A percentile compares a stretch with the other conserved stretches of the same genome.
Conservation (phyloP, 2,329 filamentous ascomycete genomes). For the Sporothrix sp. region DNA sequence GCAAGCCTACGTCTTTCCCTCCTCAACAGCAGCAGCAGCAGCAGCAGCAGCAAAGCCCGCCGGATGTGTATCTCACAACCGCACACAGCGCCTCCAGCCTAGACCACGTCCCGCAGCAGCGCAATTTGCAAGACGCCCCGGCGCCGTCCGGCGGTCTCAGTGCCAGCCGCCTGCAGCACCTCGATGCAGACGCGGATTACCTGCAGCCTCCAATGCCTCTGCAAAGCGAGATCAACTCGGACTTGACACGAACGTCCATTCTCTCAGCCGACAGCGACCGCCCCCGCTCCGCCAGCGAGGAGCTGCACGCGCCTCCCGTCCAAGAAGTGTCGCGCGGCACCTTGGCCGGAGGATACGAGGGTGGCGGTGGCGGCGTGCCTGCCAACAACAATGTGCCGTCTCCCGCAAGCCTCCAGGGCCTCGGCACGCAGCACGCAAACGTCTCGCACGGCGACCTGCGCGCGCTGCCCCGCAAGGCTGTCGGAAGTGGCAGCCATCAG, state of each 20-base stretch:
- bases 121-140: neutral
- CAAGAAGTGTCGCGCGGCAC: slow-evolving; percentile 51
- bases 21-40: slow-evolving; percentile 42
- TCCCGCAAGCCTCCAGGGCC: slow-evolving; percentile 34
- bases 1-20: slow-evolving; percentile 20
- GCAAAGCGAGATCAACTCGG: slow-evolving; percentile 78
- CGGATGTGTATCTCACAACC: slow-evolving; percentile 11
- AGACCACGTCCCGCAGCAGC: neutral
- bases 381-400: slow-evolving; percentile 32
- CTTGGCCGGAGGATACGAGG: slow-evolving; percentile 48
- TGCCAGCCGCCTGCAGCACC: slow-evolving; percentile 41
- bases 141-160: slow-evolving; percentile 17
- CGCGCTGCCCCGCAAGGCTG: slow-evolving; percentile 39
- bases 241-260: slow-evolving; percentile 80
- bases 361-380: slow-evolving; percentile 33
- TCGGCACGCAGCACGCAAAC: slow-evolving; percentile 60
- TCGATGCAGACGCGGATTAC: slow-evolving; percentile 29
- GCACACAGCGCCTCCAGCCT: slow-evolving; percentile 11
- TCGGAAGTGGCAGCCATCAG: slow-evolving; percentile 16
- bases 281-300: slow-evolving; percentile 57
- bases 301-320: slow-evolving; percentile 41
- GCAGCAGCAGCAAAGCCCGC: slow-evolving; percentile 30
- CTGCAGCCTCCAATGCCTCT: slow-evolving; percentile 74
- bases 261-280: slow-evolving; percentile 70
- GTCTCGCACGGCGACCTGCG: slow-evolving; percentile 50